These are phyloP conservation scores for Penicillium paneum DNA, from an alignment of 2,329 filamentous ascomycete genomes.

Conservation along the genomic window DNA sequence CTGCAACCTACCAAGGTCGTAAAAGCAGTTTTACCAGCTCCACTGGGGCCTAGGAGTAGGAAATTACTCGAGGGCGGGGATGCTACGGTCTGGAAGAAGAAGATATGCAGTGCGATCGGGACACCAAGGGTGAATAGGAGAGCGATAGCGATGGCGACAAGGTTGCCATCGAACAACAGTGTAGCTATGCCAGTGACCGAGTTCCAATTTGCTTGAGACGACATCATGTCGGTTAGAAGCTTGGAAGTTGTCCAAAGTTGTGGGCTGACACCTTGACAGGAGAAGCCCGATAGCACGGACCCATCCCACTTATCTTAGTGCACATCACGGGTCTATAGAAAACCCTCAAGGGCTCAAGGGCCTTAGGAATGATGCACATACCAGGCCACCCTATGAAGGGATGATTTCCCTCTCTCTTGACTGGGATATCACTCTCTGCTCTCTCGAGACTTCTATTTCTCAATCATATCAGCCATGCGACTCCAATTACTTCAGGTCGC, in stretches of 20 bases:
- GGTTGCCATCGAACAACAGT: slow-evolving; percentile 43
- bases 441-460: slow-evolving; percentile 1
- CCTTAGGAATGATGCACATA: slow-evolving; percentile 3
- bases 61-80: slow-evolving; percentile 66
- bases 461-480: slow-evolving; percentile 27
- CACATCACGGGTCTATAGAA: neutral
- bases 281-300: slow-evolving; percentile 2
- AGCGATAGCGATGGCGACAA: slow-evolving; percentile 60
- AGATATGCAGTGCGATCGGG: slow-evolving; percentile 73
- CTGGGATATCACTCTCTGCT: neutral
- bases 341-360: neutral
- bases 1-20: slow-evolving; percentile 67
- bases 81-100: slow-evolving; percentile 65
- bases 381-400: slow-evolving; percentile 6
- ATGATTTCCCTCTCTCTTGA: neutral
- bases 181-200: slow-evolving; percentile 40
- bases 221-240: slow-evolving; percentile 18
- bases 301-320: neutral
- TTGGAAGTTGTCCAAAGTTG: slow-evolving; percentile 9
- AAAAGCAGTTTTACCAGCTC: slow-evolving; percentile 82
- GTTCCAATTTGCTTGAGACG: slow-evolving; percentile 35
- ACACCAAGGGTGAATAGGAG: slow-evolving; percentile 66
- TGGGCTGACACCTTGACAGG: slow-evolving; percentile 1
- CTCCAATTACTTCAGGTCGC: slow-evolving; percentile 32
- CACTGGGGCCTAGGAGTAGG: slow-evolving; percentile 76